Conservation (phyloP, 2,329 filamentous ascomycete species). For the Aureobasidium vineae region DNA sequence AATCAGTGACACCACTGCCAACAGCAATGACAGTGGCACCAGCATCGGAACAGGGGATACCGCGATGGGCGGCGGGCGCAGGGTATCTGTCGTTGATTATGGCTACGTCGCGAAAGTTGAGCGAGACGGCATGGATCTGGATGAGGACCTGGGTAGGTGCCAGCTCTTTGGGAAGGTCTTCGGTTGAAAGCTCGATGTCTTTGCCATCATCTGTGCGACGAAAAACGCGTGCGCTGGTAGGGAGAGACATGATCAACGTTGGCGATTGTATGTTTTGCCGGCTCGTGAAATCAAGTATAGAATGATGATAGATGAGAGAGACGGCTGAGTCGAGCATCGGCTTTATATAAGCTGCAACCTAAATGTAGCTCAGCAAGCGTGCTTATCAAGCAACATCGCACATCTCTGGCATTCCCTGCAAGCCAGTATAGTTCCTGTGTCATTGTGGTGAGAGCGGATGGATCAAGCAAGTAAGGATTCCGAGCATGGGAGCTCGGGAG, state of each 20-base stretch:
- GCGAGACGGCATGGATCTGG: slow-evolving; percentile 34
- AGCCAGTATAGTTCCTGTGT: background rate
- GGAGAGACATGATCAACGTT: background rate
- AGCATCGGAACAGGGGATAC: slow-evolving; percentile 39
- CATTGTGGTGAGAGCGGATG: background rate
- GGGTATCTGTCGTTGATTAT: slow-evolving; percentile 38
- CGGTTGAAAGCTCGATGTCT: slow-evolving; percentile 28
- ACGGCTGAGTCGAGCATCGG: background rate
- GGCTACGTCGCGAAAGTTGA: slow-evolving; percentile 38
- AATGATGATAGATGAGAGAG: background rate
- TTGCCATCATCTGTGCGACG: slow-evolving; percentile 39
- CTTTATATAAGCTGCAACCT: background rate
- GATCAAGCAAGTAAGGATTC: background rate
- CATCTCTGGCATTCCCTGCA: background rate
- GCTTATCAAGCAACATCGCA: background rate
- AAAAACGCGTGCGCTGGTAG: slow-evolving; percentile 34
- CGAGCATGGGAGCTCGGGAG: background rate
- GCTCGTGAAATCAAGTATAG: background rate
- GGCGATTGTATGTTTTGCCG: background rate
- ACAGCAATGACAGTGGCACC: slow-evolving; percentile 34
- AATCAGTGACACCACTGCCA: slow-evolving; percentile 29
- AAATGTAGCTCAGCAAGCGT: background rate
- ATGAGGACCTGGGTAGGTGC: slow-evolving; percentile 32
- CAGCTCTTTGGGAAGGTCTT: slow-evolving; percentile 28
- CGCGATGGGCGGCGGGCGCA: slow-evolving; percentile 33